These are phyloP conservation scores for Calonectria pseudoturangicola DNA, from an alignment of 2,329 filamentous ascomycete species.

Conservation along the genomic window DNA sequence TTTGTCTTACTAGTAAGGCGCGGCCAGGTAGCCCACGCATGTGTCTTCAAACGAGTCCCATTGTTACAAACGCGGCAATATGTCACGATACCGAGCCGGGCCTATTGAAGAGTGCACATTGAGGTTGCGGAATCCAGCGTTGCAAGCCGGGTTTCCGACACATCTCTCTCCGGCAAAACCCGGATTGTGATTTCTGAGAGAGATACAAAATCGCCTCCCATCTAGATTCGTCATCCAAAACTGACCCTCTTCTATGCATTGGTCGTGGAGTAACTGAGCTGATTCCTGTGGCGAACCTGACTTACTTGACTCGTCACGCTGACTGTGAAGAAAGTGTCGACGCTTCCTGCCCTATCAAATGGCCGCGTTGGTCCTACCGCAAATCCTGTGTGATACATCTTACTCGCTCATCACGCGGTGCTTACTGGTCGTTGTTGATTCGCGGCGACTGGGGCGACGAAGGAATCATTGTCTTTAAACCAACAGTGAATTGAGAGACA, in stretches of 20 bases:
- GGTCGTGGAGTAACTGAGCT: background rate
- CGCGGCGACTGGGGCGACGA: background rate
- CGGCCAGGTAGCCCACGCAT: background rate
- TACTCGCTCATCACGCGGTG: constrained; percentile 16
- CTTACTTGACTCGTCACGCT: constrained; percentile 17
- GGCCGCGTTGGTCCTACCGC: constrained; percentile 9
- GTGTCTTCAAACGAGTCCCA: background rate
- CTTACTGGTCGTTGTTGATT: constrained; percentile 18
- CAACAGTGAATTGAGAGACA: constrained; percentile 19
- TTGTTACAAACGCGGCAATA: background rate
- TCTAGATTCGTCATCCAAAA: background rate
- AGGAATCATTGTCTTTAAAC: constrained; percentile 18
- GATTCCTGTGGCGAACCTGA: constrained; percentile 1
- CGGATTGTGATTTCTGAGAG: background rate
- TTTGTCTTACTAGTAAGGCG: background rate
- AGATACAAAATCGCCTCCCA: background rate
- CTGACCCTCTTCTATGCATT: background rate
- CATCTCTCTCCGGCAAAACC: background rate
- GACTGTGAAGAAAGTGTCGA: background rate
- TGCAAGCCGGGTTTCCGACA: background rate
- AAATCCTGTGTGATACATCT: constrained; percentile 16
- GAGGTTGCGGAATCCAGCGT: constrained; percentile 13
- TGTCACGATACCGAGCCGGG: constrained; percentile 17
- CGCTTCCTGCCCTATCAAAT: constrained; percentile 17
- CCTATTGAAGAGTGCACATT: background rate